Evolutionary conservation across 768 basidiomycete species (phyloP).

Genomic region (Boletus rex-veris): DNA sequence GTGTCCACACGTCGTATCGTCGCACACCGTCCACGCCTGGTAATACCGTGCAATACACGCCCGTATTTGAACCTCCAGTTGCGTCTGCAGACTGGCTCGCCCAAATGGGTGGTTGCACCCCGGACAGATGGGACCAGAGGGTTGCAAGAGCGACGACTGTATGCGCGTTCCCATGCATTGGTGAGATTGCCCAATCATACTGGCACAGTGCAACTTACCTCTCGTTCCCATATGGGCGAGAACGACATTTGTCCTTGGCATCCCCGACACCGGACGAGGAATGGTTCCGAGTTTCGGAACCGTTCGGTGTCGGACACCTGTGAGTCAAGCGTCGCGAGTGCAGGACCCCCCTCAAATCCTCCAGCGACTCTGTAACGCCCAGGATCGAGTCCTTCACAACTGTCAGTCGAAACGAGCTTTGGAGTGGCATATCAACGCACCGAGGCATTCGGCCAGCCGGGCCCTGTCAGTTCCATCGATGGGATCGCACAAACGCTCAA

Average conservation of each 20-base stretch:
- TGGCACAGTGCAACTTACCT: constrained; percentile 38
- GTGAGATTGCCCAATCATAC: neutral
- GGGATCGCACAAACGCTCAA: constrained; percentile 92
- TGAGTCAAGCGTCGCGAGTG: constrained; percentile 81
- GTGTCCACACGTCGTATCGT: constrained; percentile 78
- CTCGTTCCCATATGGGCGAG: constrained; percentile 54
- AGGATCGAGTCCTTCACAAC: constrained; percentile 54
- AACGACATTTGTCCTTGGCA: constrained; percentile 65
- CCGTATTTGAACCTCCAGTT: constrained; percentile 86
- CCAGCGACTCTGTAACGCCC: constrained; percentile 45
- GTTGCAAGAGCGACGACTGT: constrained; percentile 64
- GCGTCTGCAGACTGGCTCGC: constrained; percentile 65
- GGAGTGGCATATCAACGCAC: constrained; percentile 39
- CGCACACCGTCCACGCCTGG: constrained; percentile 83
- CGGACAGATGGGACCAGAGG: constrained; percentile 68
- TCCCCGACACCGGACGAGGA: constrained; percentile 71
- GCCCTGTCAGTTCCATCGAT: constrained; percentile 95
- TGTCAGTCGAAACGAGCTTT: neutral
- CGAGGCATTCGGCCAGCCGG: constrained; percentile 91
- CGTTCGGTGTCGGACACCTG: constrained; percentile 85
- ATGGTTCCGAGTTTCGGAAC: constrained; percentile 71
- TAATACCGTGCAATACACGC: constrained; percentile 78
- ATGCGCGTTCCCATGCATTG: neutral
- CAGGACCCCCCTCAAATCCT: constrained; percentile 50
- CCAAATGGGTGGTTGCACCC: constrained; percentile 55